Percentiles rank a stretch among this genome's conserved stretches.
phyloP scores from a whole-genome alignment of 495 filamentous ascomycete species.

The Physcia stellaris region DNA sequence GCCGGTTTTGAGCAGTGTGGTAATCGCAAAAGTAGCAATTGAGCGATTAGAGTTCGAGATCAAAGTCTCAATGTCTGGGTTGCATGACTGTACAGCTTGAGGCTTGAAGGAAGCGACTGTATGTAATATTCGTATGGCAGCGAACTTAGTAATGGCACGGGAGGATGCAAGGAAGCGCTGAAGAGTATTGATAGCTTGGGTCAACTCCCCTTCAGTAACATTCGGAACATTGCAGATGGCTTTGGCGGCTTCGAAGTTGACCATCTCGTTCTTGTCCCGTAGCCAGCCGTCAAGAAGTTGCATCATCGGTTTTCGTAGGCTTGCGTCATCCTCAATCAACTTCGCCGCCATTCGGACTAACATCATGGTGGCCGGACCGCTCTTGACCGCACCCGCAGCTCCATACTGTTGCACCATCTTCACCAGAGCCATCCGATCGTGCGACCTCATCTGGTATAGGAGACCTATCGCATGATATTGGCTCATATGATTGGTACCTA shows the following conservation, averaged over 20 bases:
- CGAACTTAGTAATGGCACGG: constrained; percentile 92
- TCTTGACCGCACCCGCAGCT: constrained; percentile 82
- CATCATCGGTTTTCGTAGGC: constrained; percentile 88
- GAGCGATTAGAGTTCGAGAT: constrained; percentile 95
- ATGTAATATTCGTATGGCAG: constrained; percentile 92
- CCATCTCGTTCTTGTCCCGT: constrained; percentile 98
- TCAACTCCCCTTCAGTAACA: constrained; percentile 80
- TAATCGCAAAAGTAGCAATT: constrained; percentile 96
- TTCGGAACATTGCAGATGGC: constrained; percentile 90
- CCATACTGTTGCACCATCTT: constrained; percentile 99
- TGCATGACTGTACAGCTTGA: constrained; percentile 81
- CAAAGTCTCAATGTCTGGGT: constrained; percentile 88
- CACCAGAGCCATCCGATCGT: constrained; percentile 96
- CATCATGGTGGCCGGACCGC: constrained; percentile 81
- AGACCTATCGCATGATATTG: constrained; percentile 98
- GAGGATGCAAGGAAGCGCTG: constrained; percentile 97
- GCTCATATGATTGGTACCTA: constrained; percentile 80
- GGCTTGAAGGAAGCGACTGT: constrained; percentile 93
- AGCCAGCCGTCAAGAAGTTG: constrained; percentile 90
- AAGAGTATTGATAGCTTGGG: constrained; percentile 85
- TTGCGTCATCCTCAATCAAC: constrained; percentile 82
- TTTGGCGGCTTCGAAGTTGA: constrained; percentile 98
- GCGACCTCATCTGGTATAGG: constrained; percentile 92
- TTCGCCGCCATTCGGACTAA: constrained; percentile 88
- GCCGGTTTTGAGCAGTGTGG: constrained; percentile 91